phyloP scores from a whole-genome alignment of 2,329 filamentous ascomycete species.

The Pseudogymnoascus sp. region DNA sequence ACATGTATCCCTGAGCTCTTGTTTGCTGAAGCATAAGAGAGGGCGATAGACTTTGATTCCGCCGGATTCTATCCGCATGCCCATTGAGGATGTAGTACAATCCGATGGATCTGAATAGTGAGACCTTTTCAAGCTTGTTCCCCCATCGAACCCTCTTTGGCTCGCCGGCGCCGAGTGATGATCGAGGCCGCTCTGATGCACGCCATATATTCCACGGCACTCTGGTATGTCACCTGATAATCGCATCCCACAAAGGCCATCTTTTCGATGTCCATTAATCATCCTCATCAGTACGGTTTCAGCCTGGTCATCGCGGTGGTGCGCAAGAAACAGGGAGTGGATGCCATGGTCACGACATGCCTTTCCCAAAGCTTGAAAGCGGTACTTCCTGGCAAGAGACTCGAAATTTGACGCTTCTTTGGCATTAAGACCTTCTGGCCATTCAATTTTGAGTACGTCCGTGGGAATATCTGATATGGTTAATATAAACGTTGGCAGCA shows the following conservation, averaged over 20 bases:
- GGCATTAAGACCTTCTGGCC: constrained; percentile 38
- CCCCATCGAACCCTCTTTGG: neutral
- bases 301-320: constrained; percentile 85
- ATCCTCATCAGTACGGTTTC: constrained; percentile 84
- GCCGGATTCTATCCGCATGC: constrained; percentile 49
- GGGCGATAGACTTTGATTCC: constrained; percentile 63
- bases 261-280: constrained; percentile 54
- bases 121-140: neutral
- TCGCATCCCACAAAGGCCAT: constrained; percentile 66
- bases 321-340: constrained; percentile 63
- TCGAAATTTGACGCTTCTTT: constrained; percentile 60
- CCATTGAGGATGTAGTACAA: constrained; percentile 11
- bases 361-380: constrained; percentile 64
- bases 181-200: constrained; percentile 57
- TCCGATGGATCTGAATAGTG: neutral
- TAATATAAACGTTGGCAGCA: neutral
- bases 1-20: constrained; percentile 68
- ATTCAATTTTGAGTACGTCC: constrained; percentile 37
- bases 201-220: constrained; percentile 65
- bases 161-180: constrained; percentile 31
- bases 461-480: constrained; percentile 22
- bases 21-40: constrained; percentile 63
- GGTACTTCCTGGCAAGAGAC: constrained; percentile 61
- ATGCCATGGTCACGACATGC: constrained; percentile 48
- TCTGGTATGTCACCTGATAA: constrained; percentile 67